Base-by-base conservation (phyloP, 208 protist species). In the Acanthamoeba lenticulata region DNA sequence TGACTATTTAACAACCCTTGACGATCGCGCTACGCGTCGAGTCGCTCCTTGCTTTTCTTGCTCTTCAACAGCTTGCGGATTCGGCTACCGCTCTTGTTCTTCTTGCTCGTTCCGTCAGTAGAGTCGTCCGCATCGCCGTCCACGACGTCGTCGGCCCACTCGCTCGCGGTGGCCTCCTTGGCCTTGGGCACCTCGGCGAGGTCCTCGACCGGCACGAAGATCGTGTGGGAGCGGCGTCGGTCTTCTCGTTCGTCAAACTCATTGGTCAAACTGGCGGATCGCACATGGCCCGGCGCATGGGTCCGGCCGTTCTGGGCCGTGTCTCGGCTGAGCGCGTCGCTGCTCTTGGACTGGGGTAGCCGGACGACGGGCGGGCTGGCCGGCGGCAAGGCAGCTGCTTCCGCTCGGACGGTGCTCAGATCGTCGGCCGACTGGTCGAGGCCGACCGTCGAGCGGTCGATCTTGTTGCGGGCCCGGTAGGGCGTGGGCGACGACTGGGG, bases 381-480 rank as follows among this genome's bases (percentile, higher is more conserved):
- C 9, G 15, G 17, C 24, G 6, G n/a, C n/a, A n/a, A n/a, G n/a
- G n/a, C n/a, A n/a, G n/a, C n/a, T n/a, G n/a, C 55, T 32, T 34
- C 29, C 27, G 32, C 60, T 5, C 47, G 15, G 47, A 52, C 47
- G 29, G 1, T 32, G 29, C 15, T 15, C 11, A 21, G 1, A 0
- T 2, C 21, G 29, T 69, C 60, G 60, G 7, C 29, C 13, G 32
- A 69, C 7, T 19, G 9, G 47, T 69, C 13, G 29, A 34, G n/a
- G 0, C 29, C 32, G 29, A 38, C 60, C 9, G 29, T 19, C 29
- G 60, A n/a, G 60, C 60, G 60, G 38, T 79, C 69, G 32, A 79
- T 79, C 38, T 79, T 79, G 69, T 79, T 79, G 17, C 69, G 69
- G 36, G 38, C 17, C 1, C 69, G 69, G n/a, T 79, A 79, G 69